Base-by-base conservation (phyloP, 495 filamentous ascomycete species). In the Sabuloglossum arenarium region DNA sequence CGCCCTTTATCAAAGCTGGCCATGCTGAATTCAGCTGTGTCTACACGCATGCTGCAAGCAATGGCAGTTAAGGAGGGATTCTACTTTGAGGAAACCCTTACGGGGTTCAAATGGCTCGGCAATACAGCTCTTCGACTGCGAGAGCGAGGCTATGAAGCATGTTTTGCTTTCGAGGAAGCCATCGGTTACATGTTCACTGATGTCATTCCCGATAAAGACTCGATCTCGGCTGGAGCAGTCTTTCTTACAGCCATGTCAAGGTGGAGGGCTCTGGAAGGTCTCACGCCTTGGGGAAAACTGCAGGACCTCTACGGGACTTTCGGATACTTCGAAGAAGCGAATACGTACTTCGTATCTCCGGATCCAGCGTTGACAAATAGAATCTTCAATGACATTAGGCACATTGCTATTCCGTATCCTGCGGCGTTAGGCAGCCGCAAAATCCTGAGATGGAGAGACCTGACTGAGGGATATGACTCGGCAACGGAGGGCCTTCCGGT, bases 51-150 rank as follows among this genome's bases (percentile, higher is more conserved):
- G 82, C 72, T 86, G 3, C 63, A 69, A 11, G 69, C 71, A 24
- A 79, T 85, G 68, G 80, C 80, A 6, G 58, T 63, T 42, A 64
- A 70, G 24, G 74, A 75, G 61, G 76, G 75, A 5, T 76, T 83
- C 54, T 63, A 70, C 32, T 81, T 76, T 60, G 66, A 72, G 43
- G 81, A 85, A 60, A 82, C 82, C 4, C 69, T 86, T 16, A 86
- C 82, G 0, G 82, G 82, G 2, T 86, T 86, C 68, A 86, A 86
- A 64, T 86, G 82, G 82, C 74, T 86, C 39, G 70, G 69, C 12
- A 72, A 71, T 52, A 61, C 61, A 0, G 68, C 69, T 25, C 63
- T 58, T 12, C 49, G 66, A 12, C 57, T 69, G 6, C 37, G 59
- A 8, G 28, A 32, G 14, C 30, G 61, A 34, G 68, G 77, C n/a